Conservation (phyloP, 179 eudicot genomes). For the Patellifolia procumbens region DNA sequence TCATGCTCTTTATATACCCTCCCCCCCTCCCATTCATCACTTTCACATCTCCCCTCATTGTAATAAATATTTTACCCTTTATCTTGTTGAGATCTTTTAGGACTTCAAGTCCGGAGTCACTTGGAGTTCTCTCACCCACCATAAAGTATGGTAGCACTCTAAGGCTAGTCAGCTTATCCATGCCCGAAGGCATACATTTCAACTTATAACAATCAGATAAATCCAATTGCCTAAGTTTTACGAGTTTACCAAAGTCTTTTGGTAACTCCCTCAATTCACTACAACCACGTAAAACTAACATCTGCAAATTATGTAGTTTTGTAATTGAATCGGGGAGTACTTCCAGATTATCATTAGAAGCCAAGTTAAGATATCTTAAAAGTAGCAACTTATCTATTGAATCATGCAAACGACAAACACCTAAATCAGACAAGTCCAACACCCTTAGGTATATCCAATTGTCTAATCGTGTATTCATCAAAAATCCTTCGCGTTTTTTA, state of each 20-base stretch:
- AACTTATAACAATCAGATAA: neutral
- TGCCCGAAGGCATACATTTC: slow-evolving; percentile 8
- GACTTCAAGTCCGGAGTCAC: neutral
- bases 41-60: no score
- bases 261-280: neutral
- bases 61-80: no score
- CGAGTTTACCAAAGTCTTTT: slow-evolving; percentile 1
- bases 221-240: slow-evolving; percentile 4
- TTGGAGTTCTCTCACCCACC: neutral
- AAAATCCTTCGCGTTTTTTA: neutral
- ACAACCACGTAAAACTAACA: neutral
- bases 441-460: neutral
- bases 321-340: neutral
- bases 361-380: slow-evolving; percentile 13
- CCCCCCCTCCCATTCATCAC: no score
- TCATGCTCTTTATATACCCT: no score
- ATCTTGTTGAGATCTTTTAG: neutral
- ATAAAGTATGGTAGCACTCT: neutral
- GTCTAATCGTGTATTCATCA: no score
- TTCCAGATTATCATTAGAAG: neutral
- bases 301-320: slow-evolving; percentile 2
- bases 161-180: slow-evolving; percentile 16
- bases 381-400: neutral
- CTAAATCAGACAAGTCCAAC: neutral
- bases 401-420: neutral